phyloP scores from a whole-genome alignment of 2,329 filamentous ascomycete genomes.

The Monosporascus cannonballus region DNA sequence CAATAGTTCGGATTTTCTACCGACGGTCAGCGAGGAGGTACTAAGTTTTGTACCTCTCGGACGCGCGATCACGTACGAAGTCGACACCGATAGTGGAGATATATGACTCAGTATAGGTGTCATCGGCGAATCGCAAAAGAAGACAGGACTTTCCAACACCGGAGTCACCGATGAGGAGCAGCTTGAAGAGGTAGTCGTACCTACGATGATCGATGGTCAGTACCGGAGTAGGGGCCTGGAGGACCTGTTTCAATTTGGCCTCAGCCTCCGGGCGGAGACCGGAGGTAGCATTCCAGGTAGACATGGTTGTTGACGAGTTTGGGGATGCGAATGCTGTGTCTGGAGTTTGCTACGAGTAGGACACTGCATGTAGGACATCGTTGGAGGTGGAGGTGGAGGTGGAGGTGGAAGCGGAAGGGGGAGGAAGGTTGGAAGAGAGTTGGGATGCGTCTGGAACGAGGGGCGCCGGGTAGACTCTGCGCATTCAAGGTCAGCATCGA shows the following conservation, averaged over 20 bases:
- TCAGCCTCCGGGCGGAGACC: constrained; percentile 16
- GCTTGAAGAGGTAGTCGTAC: constrained; percentile 99
- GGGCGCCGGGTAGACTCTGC: constrained; percentile 1
- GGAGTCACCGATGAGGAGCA: constrained; percentile 99
- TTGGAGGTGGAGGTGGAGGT: not conserved
- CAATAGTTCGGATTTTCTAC: constrained; percentile 99
- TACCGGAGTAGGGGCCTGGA: constrained; percentile 6
- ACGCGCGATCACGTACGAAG: constrained; percentile 64
- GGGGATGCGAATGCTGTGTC: not conserved
- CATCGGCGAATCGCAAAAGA: constrained; percentile 94
- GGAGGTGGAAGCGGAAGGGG: not conserved
- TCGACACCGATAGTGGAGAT: constrained; percentile 99
- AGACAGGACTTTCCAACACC: constrained; percentile 99
- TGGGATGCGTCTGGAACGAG: constrained; percentile 1
- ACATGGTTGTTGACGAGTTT: not conserved
- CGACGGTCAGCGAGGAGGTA: constrained; percentile 22
- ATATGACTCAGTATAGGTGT: constrained; percentile 99
- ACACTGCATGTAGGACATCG: not conserved
- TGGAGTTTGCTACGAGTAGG: not conserved
- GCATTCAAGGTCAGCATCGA: constrained; percentile 1
- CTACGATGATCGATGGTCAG: constrained; percentile 41
- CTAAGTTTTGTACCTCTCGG: not conserved
- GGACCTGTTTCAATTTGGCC: constrained; percentile 15
- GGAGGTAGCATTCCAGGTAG: not conserved
- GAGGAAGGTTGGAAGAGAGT: constrained; percentile 6